These are phyloP conservation scores for Lasiosphaeria hispida DNA, from an alignment of 495 filamentous ascomycete species.

Conservation along the genomic window DNA sequence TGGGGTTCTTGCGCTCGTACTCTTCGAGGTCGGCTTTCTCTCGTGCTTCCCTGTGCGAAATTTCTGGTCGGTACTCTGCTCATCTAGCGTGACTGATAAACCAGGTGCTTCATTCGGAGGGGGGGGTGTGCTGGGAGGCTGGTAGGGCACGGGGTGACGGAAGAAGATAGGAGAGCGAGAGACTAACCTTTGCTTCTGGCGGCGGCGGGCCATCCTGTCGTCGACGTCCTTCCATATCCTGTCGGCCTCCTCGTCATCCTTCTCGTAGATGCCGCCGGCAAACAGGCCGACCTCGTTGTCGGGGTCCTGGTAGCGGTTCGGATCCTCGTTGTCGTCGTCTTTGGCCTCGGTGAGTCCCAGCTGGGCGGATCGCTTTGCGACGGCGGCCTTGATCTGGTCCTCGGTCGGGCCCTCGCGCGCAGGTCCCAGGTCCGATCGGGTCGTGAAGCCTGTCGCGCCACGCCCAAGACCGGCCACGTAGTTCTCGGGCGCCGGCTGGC, in stretches of 20 bases:
- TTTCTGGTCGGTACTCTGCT: constrained; percentile 81
- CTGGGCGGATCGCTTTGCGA: constrained; percentile 84
- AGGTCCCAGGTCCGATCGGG: constrained; percentile 92
- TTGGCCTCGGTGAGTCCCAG: constrained; percentile 73
- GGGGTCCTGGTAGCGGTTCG: constrained; percentile 90
- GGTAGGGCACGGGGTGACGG: constrained; percentile 10
- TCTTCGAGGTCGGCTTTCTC: constrained; percentile 88
- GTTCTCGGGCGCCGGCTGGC: constrained; percentile 90
- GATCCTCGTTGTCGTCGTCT: constrained; percentile 80
- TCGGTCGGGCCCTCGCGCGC: constrained; percentile 95
- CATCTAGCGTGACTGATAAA: constrained; percentile 71
- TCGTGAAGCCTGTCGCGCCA: constrained; percentile 97
- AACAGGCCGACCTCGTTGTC: constrained; percentile 97
- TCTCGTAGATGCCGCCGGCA: constrained; percentile 87
- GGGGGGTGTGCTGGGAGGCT: constrained; percentile 7
- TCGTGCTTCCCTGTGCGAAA: constrained; percentile 84
- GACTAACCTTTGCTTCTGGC: constrained; percentile 88
- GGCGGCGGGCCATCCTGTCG: constrained; percentile 89
- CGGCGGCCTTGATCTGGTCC: constrained; percentile 95
- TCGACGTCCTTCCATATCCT: constrained; percentile 92
- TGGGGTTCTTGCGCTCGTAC: constrained; percentile 94
- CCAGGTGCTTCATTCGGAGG: constrained; percentile 48
- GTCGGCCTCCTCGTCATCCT: constrained; percentile 96
- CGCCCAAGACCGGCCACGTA: constrained; percentile 97
- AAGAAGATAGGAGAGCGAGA: constrained; percentile 16